Evolutionary conservation across 2,329 filamentous ascomycete genomes (phyloP), one percentile per base, ranked within the genome.

Genomic region (Penicillium fuscoglaucum): DNA sequence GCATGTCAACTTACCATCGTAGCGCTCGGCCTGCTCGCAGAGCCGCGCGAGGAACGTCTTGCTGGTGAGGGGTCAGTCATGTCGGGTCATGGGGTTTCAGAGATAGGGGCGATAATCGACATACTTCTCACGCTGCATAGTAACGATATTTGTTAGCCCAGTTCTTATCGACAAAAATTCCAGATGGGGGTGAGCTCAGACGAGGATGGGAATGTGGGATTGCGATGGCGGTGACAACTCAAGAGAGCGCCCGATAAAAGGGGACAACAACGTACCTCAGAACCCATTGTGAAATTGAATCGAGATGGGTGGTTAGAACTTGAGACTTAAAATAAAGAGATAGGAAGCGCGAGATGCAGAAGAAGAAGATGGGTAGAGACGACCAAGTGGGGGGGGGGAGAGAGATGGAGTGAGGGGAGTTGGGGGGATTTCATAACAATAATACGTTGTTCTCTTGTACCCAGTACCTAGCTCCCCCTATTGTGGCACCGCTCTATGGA

Each of bases 11-110:
- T 79, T 78, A 87, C 85, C 95, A 93, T 99, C 93, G 83, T 99
- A 99, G 78, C 93, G 93, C 87, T 98, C 95, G 79, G 95, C 95
- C 88, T 99, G 95, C 90, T 98, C 95, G 86, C 95, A 98, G 79
- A 99, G 92, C 84, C 95, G 89, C 81, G 95, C 95, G 80, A 98
- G 91, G 87, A 98, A 98, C 78, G 95, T 98, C 89, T 98, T 98
- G 90, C 92, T 96, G 79, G 77, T 66, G 60, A 63, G 64, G 64
- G 57, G 74, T 82, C 69, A 82, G 74, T 72, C 49, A 56, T 68
- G 61, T 26, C 51, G 59, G 47, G 66, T 54, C 24, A 48, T 21
- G 44, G 64, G 58, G 53, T 51, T 52, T 48, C 48, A 49, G 46
- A 52, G 44, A 52, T 19, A 46, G 52, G 58, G 58, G 57, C 50